These are phyloP conservation scores for Backusella macrospora DNA, from an alignment of 192 early-diverging fungal species.

Conservation along the genomic window DNA sequence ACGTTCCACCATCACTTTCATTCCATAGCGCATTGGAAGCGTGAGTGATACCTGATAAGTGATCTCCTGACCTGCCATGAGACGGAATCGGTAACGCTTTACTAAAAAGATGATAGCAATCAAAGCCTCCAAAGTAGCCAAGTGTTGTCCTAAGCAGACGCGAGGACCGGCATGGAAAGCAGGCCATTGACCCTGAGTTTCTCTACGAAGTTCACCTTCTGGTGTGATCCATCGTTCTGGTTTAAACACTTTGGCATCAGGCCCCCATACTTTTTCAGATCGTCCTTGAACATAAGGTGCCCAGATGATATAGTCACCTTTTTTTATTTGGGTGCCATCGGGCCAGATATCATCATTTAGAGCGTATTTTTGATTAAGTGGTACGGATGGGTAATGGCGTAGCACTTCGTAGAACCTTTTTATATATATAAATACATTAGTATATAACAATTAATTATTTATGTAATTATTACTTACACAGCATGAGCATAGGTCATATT, in stretches of 20 bases:
- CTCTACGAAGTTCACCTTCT: slow-evolving; percentile 36
- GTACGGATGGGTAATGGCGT: slow-evolving; percentile 70
- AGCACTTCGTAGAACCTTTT: slow-evolving; percentile 53
- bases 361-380: slow-evolving; percentile 56
- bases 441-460: slow-evolving; percentile 22
- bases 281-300: slow-evolving; percentile 57
- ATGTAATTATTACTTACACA: slow-evolving; percentile 26
- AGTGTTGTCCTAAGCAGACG: slow-evolving; percentile 43
- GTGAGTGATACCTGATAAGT: slow-evolving; percentile 34
- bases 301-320: slow-evolving; percentile 58
- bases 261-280: slow-evolving; percentile 60
- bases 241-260: slow-evolving; percentile 60
- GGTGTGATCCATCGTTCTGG: slow-evolving; percentile 69
- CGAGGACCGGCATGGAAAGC: slow-evolving; percentile 63
- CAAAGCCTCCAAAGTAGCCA: slow-evolving; percentile 51
- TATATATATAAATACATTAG: background rate
- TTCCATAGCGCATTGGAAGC: slow-evolving; percentile 37
- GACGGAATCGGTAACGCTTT: slow-evolving; percentile 42
- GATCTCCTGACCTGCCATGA: slow-evolving; percentile 42
- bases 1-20: slow-evolving; percentile 36
- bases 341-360: slow-evolving; percentile 62
- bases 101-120: slow-evolving; percentile 43
- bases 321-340: slow-evolving; percentile 57
- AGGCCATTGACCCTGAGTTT: slow-evolving; percentile 53
- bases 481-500: slow-evolving; percentile 46